Base-by-base conservation (phyloP, 2,329 filamentous ascomycete species). In the Beauveria australis region DNA sequence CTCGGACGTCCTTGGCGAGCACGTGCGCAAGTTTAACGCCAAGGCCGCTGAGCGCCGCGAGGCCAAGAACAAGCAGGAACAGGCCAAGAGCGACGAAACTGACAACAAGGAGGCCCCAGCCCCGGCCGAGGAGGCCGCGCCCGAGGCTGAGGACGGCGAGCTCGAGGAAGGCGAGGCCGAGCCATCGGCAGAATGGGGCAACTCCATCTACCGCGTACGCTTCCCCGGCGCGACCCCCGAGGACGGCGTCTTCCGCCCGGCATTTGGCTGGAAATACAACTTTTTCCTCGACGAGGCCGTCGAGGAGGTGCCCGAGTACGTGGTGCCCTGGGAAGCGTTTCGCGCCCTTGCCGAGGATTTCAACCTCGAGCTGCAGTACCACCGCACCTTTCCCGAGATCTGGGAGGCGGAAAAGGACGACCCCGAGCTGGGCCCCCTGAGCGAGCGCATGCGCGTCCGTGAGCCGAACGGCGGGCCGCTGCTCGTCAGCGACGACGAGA, bases 311-410 rank as follows among this genome's bases (percentile, higher is more conserved):
- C 93, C 94, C 2, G 94, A 99, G 76, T 99, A 96, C 71, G 93
- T 99, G 1, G 94, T 99, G 1, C 94, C 94, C 0, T 99, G 94
- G 93, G 92, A 96, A 72, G 92, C 92, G 1, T 97, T 99, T 78
- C 90, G 94, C 75, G 92, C 91, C 28, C 79, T 97, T 68, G 94
- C 94, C 19, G 92, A 97, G 71, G 92, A 97, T 71, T 99, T 93
- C 79, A 97, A 97, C 68, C 84, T 99, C 7, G 94, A 99, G 73
- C 76, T 97, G 67, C 89, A 96, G 74, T 99, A 97, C 70, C 89
- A 95, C 69, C 93, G 93, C 74, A 84, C 88, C 0, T 99, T 99
- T 72, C 77, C 85, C 46, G 92, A 97, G 66, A 89, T 99, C 33
- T 97, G 93, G 91, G 86, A 91, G 64, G 83, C 91, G 24, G 92